Evolutionary conservation across 257 asterid species (phyloP), one percentile per base, ranked within the genome.

Genomic region (Prunella vulgaris): DNA sequence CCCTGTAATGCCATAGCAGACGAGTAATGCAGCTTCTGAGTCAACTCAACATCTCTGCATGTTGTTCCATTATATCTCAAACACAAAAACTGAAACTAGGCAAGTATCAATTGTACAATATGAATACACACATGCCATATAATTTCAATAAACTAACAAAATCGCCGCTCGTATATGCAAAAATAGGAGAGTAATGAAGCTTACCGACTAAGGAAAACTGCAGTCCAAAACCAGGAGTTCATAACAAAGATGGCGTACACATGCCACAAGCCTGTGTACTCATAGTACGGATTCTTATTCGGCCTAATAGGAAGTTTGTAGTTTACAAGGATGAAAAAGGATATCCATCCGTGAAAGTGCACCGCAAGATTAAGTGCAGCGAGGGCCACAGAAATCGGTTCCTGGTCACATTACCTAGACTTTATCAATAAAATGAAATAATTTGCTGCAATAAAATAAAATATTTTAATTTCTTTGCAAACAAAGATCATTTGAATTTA

Each of bases 301-400:
- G 91, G 86, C 46, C 86, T 81, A 38, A 81, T 79, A 30, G 96
- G 84, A 64, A 90, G 80, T 70, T 90, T 92, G 79, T 85, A 90
- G 64, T 90, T 88, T 49, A 90, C 88, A 25, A 87, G 90, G 78
- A 90, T 77, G 79, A 84, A 82, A 72, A 92, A 90, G 13, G 97
- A 88, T 24, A 90, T 87, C 98, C 96, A 92, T 62, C 97, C 97
- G 53, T 92, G 97, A 70, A 88, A 90, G 49, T 90, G 97, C 21
- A 86, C 79, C 10, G 91, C 95, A 53, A 92, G 97, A 76, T 88
- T 86, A 53, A 92, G 89, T 35, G 87, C 88, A 28, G 96, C 90
- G 18, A 92, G 77, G 59, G 91, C 97, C 66, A 88, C 94, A 9
- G 96, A 86, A 78, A 87, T 88, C 59, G 97, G 98, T 82, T 92